These are phyloP conservation scores for Fusarium subtropicale DNA, from an alignment of 2,329 filamentous ascomycete genomes.

Conservation along the genomic window DNA sequence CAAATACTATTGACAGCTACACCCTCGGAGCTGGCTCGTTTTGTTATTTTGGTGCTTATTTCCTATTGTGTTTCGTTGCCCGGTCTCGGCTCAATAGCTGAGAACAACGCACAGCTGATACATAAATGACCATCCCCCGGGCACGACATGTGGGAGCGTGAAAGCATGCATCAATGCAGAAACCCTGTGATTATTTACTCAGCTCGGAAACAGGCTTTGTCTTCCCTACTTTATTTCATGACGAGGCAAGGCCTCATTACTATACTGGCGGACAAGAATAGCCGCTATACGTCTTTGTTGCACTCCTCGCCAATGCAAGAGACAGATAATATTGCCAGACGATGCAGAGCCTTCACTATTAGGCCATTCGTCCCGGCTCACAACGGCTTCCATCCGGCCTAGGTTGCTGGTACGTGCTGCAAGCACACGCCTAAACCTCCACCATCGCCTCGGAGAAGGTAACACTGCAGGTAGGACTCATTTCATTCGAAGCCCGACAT, in stretches of 20 bases:
- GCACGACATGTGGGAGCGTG: conserved; percentile 29
- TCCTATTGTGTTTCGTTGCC: conserved; percentile 25
- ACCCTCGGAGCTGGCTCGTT: conserved; percentile 24
- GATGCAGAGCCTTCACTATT: not conserved
- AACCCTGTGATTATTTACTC: not conserved
- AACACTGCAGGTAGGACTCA: conserved; percentile 30
- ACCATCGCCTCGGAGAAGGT: conserved; percentile 24
- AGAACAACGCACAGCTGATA: conserved; percentile 30
- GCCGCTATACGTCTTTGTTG: conserved; percentile 1
- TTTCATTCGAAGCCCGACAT: conserved; percentile 19
- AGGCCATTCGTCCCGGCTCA: conserved; percentile 1
- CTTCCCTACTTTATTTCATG: conserved; percentile 1
- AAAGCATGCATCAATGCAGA: conserved; percentile 10
- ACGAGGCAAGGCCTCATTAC: not conserved
- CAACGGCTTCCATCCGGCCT: conserved; percentile 10
- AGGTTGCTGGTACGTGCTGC: conserved; percentile 18
- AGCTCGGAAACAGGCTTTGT: not conserved
- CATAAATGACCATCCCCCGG: conserved; percentile 35
- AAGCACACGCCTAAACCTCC: conserved; percentile 18
- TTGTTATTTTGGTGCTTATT: conserved; percentile 9
- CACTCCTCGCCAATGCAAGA: not conserved
- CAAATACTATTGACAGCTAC: conserved; percentile 15
- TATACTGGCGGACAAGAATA: not conserved
- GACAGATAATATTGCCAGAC: conserved; percentile 5
- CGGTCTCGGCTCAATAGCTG: conserved; percentile 18